Evolutionary conservation across 352 stramenopile species (phyloP).

Genomic region (Phytopythium helicoides): DNA sequence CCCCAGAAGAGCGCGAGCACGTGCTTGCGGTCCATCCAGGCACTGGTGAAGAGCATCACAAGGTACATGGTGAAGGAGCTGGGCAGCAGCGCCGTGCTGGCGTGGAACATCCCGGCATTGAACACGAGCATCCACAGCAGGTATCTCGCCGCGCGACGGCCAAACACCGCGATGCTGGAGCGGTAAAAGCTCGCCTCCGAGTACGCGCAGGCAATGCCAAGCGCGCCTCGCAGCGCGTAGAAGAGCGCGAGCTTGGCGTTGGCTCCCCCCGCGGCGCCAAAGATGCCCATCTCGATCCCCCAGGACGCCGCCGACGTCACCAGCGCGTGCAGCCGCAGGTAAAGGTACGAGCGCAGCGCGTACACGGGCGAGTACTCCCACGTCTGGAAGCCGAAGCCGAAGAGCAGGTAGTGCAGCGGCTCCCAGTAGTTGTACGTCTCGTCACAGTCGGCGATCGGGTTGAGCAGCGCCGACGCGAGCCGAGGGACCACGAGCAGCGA

Average conservation of each 20-base stretch:
- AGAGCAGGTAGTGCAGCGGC: conserved; percentile 96
- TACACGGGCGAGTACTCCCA: conserved; percentile 93
- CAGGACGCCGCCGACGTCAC: conserved; percentile 42
- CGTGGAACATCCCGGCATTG: conserved; percentile 93
- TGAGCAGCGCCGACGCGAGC: conserved; percentile 54
- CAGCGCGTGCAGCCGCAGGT: conserved; percentile 72
- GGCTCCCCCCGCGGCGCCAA: conserved; percentile 9
- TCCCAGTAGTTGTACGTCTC: conserved; percentile 99
- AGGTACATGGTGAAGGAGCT: conserved; percentile 90
- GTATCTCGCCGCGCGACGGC: conserved; percentile 55
- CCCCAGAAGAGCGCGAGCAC: conserved; percentile 79
- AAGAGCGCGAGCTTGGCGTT: conserved; percentile 87
- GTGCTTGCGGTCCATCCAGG: conserved; percentile 81
- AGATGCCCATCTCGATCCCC: conserved; percentile 33
- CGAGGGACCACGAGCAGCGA: conserved; percentile 67
- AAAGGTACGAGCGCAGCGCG: conserved; percentile 95
- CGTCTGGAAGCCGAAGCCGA: conserved; percentile 89
- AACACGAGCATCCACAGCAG: conserved; percentile 77
- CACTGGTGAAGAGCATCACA: conserved; percentile 68
- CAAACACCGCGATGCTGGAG: conserved; percentile 60
- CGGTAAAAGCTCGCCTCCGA: conserved; percentile 88
- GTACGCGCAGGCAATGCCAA: conserved; percentile 76
- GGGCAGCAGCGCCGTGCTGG: conserved; percentile 90
- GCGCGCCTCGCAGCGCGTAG: conserved; percentile 79
- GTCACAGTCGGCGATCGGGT: conserved; percentile 95